Evolutionary conservation across 2,329 filamentous ascomycete species (phyloP), one percentile per base, ranked within the genome.

Genomic region (Trichoderma endophyticum): DNA sequence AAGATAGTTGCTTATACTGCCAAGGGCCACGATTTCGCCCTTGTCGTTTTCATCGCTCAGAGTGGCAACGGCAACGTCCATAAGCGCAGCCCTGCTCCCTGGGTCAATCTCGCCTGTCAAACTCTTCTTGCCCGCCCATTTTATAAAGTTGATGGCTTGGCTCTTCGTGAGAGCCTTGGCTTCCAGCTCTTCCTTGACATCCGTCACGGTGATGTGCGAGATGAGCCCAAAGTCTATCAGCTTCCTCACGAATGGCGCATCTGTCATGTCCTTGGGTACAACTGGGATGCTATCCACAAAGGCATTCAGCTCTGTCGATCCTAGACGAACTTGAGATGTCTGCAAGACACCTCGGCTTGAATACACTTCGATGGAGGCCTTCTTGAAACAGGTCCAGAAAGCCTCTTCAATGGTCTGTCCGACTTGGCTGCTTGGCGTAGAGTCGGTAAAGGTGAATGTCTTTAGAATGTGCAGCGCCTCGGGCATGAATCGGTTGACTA

Each of bases 281-380:
- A 97, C 90, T 0, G 96, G 94, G 73, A 99, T 96, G 39, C 93
- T 93, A 71, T 95, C 91, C 71, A 98, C 90, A 78, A 99, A 99
- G 72, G 87, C 86, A 77, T 83, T 84, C 65, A 91, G 79, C 76
- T 91, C 85, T 84, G 93, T 79, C 79, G 92, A 83, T 79, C 84
- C 92, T 76, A 97, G 88, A 39, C 96, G 92, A 43, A 98, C 93
- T 75, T 92, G 88, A 14, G 92, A 89, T 43, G 93, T 97, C n/a
- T 92, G 89, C 69, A 98, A 85, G 7, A 99, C 91, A 71, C 97
- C 97, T 72, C 91, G 90, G 24, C 92, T 97, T 1, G 95, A 98
- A 75, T 97, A 90, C 7, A 98, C 88, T 77, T 98, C 95, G 71
- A 98, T 94, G 0, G 89, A 91, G 3, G 93, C 90, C 74, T 91